Base-by-base conservation (phyloP, 371 early-diverging fungal genomes). In the Rhizopus arrhizus region DNA sequence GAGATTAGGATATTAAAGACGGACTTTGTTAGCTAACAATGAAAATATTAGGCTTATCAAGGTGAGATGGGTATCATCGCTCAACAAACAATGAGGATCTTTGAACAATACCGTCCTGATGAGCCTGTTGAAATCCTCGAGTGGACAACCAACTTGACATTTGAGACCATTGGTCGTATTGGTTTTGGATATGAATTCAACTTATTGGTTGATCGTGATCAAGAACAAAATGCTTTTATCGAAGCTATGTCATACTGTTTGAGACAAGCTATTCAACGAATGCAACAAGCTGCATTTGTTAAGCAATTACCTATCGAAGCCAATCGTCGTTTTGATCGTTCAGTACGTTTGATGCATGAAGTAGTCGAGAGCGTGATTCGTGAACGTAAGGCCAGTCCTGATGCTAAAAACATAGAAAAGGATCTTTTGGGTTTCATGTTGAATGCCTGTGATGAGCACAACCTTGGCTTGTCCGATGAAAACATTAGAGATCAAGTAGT, bases 101-200 rank as follows among this genome's bases (percentile, higher is more conserved):
- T 77, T 33, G 77, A 75, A 22, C 66, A 72, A 48, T 78, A 61
- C 40, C 48, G 53, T 10, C 64, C 78, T 13, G 59, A 52, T 4
- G 81, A 81, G 47, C 61, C 58, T n/a, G 70, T 81, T 5, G 75
- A 76, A 13, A 75, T 87, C 34, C 54, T 72, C 41, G 66, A 76
- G 8, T 85, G 85, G 83, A 83, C 80, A 10, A 86, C 84, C 12
- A 77, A 80, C 29, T 53, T 85, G 12, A 80, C 84, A 3, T 72
- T 81, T 47, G 79, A 82, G 53, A 78, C 81, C 1, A 82, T 84
- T 53, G 82, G 79, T 32, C 69, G 70, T 13, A 66, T 75, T 22
- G 87, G 87, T n/a, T 86, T 86, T 50, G 85, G 84, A 3, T 86
- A 81, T 53, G 75, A 80, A n/a, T 81, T 84, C 53, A 64, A 77